A percentile compares a stretch with the other conserved stretches of the same genome.
phyloP scores from a whole-genome alignment of 225 moss, liverwort and hornwort genomes.

The Marchantia polymorpha region DNA sequence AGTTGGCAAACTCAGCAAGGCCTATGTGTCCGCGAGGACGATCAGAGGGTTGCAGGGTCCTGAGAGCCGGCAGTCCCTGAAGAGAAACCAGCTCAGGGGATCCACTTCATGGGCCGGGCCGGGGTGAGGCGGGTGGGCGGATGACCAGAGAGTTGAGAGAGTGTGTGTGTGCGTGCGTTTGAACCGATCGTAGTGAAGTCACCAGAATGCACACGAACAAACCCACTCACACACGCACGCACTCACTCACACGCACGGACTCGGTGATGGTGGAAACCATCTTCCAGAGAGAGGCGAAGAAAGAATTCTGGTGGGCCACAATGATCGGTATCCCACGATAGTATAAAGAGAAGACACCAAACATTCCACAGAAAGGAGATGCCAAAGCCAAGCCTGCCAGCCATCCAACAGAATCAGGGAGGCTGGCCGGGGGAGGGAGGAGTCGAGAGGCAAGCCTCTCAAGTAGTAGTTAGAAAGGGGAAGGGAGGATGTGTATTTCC shows the following conservation, averaged over 20 bases:
- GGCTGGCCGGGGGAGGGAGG: neutral
- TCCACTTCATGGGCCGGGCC: too few relatives aligned
- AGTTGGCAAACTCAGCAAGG: too few relatives aligned
- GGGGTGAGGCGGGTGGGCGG: too few relatives aligned
- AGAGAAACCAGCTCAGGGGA: too few relatives aligned
- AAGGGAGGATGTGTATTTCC: neutral
- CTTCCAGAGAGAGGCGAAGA: slow-evolving; percentile 4
- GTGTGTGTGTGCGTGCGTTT: neutral
- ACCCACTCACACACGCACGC: neutral
- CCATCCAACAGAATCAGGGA: neutral
- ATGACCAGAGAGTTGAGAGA: too few relatives aligned
- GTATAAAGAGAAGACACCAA: slow-evolving; percentile 5
- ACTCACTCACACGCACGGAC: neutral
- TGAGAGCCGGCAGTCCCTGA: too few relatives aligned
- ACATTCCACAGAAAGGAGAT: slow-evolving; percentile 19
- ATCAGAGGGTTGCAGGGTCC: too few relatives aligned
- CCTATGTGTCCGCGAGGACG: too few relatives aligned
- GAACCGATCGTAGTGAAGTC: slow-evolving; percentile 3
- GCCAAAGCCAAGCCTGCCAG: slow-evolving; percentile 14
- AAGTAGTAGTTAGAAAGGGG: neutral
- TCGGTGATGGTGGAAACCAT: neutral
- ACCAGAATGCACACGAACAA: slow-evolving; percentile 1
- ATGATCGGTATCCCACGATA: slow-evolving; percentile 3
- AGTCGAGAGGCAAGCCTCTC: slow-evolving; percentile 11
- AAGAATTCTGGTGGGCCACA: neutral